A percentile compares a stretch with the other conserved stretches of the same genome.
Conservation (phyloP, 1,284 basidiomycete genomes). For the Leccinum subspadiceum region DNA sequence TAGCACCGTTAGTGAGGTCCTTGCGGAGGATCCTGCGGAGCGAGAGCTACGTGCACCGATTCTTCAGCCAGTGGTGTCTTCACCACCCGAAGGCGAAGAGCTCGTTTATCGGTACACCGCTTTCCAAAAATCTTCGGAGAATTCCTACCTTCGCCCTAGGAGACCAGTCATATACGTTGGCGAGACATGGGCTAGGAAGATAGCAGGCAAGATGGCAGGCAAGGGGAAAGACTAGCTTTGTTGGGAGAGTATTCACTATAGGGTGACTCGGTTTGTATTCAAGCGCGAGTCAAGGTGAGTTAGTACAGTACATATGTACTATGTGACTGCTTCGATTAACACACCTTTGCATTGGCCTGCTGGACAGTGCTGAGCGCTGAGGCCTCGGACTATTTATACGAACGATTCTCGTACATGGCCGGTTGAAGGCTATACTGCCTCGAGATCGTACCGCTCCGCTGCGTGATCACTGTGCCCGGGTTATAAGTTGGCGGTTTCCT, state of each 20-base stretch:
- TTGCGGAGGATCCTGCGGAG: conserved; percentile 1
- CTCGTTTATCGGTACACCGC: not conserved
- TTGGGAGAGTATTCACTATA: too few relatives aligned
- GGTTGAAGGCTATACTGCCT: too few relatives aligned
- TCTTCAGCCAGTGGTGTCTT: conserved; percentile 1
- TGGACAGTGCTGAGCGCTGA: too few relatives aligned
- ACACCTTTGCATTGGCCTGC: too few relatives aligned
- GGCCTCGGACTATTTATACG: too few relatives aligned
- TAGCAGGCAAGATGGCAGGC: not conserved
- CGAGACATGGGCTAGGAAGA: conserved; percentile 14
- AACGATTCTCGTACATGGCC: too few relatives aligned
- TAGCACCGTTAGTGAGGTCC: not conserved
- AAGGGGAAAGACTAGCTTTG: not conserved
- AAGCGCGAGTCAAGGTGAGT: too few relatives aligned
- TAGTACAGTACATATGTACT: not conserved
- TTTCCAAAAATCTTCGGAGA: too few relatives aligned
- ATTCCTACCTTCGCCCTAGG: not conserved
- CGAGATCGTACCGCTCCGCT: too few relatives aligned
- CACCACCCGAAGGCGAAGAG: conserved; percentile 11
- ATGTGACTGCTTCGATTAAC: too few relatives aligned
- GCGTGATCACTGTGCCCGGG: too few relatives aligned
- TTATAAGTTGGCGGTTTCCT: too few relatives aligned
- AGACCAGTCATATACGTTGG: conserved; percentile 8
- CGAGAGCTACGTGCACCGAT: conserved; percentile 4
- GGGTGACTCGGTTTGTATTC: not conserved